phyloP scores from a whole-genome alignment of 371 early-diverging fungal species.

The Parasitella parasitica region DNA sequence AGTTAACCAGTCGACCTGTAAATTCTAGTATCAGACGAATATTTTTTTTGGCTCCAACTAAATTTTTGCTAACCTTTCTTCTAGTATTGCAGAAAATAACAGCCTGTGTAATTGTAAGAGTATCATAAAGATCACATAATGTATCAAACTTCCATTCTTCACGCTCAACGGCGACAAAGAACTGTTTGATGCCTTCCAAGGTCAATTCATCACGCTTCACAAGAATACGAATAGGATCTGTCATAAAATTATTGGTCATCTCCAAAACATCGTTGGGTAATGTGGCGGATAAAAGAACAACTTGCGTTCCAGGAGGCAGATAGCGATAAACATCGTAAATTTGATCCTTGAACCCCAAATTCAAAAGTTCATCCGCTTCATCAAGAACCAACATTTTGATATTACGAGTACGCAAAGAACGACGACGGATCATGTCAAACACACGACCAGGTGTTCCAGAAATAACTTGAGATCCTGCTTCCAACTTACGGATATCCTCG shows the following conservation, averaged over 20 bases:
- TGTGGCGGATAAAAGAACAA: conserved; percentile 98
- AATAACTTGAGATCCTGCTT: conserved; percentile 91
- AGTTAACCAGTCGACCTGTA: conserved; percentile 96
- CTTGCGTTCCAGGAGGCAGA: conserved; percentile 94
- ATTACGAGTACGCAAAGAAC: conserved; percentile 79
- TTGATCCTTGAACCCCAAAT: conserved; percentile 98
- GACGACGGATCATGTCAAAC: conserved; percentile 96
- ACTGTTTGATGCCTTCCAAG: conserved; percentile 99
- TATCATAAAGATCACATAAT: conserved; percentile 95
- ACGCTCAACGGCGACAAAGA: conserved; percentile 96
- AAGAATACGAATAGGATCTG: conserved; percentile 96
- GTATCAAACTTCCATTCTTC: conserved; percentile 98
- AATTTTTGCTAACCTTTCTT: conserved; percentile 72
- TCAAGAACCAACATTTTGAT: conserved; percentile 98
- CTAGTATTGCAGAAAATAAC: conserved; percentile 99
- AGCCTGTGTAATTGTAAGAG: conserved; percentile 96
- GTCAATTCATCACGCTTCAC: conserved; percentile 99
- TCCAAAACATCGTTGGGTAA: conserved; percentile 97
- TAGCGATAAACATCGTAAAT: conserved; percentile 97
- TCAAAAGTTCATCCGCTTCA: conserved; percentile 99
- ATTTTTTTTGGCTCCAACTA: too few species aligned
- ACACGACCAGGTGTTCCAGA: conserved; percentile 99
- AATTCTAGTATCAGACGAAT: too few species aligned
- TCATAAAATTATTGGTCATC: conserved; percentile 97
- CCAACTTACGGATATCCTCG: conserved; percentile 91